A percentile compares a stretch with the other conserved stretches of the same genome.
Evolutionary conservation across 1,284 basidiomycete genomes (phyloP).

Genomic region (Leccinum subrobustum): DNA sequence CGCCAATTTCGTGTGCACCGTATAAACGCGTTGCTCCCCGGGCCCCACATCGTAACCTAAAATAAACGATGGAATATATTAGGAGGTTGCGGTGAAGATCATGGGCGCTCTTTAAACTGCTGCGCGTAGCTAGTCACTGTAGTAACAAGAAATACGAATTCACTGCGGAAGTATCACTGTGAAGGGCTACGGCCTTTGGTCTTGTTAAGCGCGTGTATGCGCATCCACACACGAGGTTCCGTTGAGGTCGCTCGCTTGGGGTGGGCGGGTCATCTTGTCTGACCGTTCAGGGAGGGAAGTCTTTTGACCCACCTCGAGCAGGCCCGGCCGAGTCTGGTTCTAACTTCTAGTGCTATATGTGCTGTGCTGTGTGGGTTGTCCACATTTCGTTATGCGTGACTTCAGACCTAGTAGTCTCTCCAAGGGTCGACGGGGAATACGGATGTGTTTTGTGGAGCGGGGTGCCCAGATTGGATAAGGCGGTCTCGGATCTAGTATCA

Average conservation of each 20-base stretch:
- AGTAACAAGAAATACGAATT: not conserved
- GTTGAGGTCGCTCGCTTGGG: slow-evolving; percentile 9
- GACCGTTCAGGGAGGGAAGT: not conserved
- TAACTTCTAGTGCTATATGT: not conserved
- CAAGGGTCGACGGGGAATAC: not conserved
- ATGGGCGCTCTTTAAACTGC: not conserved
- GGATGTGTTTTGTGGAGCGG: not conserved
- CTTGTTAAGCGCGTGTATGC: not conserved
- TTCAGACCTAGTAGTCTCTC: not conserved
- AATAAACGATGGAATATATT: not conserved
- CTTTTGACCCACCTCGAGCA: slow-evolving; percentile 8
- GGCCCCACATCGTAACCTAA: not conserved
- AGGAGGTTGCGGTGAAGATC: not conserved
- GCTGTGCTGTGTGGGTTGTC: not conserved
- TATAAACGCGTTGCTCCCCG: not conserved
- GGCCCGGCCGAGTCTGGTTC: not conserved
- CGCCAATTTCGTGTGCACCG: not conserved
- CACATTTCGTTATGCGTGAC: not conserved
- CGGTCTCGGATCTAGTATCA: not conserved
- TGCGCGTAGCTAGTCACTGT: not conserved
- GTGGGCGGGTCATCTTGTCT: not conserved
- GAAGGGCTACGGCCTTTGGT: not conserved
- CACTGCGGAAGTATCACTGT: not conserved
- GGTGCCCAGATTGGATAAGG: not conserved
- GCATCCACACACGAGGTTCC: slow-evolving; percentile 7